Evolutionary conservation across 2,329 filamentous ascomycete genomes (phyloP).

Genomic region (Leptodontidium sp.): DNA sequence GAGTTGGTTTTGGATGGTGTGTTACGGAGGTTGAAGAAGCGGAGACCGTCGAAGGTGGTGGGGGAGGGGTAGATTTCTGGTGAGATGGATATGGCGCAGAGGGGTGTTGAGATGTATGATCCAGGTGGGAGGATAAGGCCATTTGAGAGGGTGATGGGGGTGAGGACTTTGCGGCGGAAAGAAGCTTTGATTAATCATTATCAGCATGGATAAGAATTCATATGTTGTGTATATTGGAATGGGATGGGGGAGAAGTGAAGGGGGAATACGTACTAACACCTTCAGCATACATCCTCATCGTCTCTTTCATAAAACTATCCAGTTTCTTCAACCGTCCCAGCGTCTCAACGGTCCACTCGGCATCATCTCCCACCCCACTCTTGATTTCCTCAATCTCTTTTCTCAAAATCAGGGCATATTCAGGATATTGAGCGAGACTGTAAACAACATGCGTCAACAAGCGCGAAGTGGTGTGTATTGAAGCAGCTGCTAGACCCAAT

Average conservation of each 20-base stretch:
- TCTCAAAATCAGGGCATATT: slow-evolving; percentile 50
- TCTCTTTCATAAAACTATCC: slow-evolving; percentile 55
- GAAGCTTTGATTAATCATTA: slow-evolving; percentile 9
- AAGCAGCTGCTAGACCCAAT: slow-evolving; percentile 15
- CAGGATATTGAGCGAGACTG: slow-evolving; percentile 49
- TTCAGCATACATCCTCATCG: slow-evolving; percentile 29
- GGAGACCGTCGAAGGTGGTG: slow-evolving; percentile 25
- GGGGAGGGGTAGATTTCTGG: slow-evolving; percentile 13
- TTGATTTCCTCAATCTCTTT: slow-evolving; percentile 49
- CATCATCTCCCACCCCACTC: slow-evolving; percentile 33
- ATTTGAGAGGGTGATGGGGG: slow-evolving; percentile 54
- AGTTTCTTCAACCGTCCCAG: slow-evolving; percentile 46
- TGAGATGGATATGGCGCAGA: slow-evolving; percentile 13
- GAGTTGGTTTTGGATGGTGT: not conserved
- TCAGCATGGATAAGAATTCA: not conserved
- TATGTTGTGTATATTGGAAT: no score
- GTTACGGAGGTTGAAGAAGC: slow-evolving; percentile 23
- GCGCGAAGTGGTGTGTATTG: slow-evolving; percentile 34
- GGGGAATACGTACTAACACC: slow-evolving; percentile 9
- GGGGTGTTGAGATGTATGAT: slow-evolving; percentile 10
- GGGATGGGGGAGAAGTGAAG: no score
- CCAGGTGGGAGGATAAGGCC: slow-evolving; percentile 9
- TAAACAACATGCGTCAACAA: slow-evolving; percentile 50
- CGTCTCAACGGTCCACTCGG: slow-evolving; percentile 39
- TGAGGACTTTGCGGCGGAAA: slow-evolving; percentile 46